Conservation (phyloP, 257 asterid genomes). For the Nicotiana tabacum region DNA sequence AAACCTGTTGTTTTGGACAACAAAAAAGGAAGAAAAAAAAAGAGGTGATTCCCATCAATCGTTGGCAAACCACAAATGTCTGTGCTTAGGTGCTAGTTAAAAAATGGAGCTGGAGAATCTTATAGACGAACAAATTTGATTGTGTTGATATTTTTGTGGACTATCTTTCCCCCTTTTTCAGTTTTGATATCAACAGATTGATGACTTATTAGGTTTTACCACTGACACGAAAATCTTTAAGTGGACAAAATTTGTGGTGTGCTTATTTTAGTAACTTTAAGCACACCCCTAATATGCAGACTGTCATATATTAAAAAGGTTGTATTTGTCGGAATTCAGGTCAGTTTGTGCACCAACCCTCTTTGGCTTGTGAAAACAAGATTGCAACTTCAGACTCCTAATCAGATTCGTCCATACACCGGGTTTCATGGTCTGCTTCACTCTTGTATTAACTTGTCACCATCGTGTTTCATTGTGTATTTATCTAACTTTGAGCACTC, state of each 20-base stretch:
- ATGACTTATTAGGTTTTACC: background rate
- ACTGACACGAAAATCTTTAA: background rate
- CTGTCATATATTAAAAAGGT: background rate
- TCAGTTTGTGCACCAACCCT: constrained; percentile 80
- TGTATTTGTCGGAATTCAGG: constrained; percentile 39
- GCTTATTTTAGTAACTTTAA: background rate
- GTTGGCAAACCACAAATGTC: background rate
- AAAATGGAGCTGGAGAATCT: background rate
- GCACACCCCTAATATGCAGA: background rate
- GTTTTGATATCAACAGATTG: background rate
- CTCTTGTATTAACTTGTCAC: constrained; percentile 16
- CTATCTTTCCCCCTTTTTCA: background rate
- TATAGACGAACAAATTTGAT: background rate
- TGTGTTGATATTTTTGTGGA: background rate
- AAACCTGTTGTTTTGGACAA: background rate
- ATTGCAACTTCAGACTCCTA: constrained; percentile 94
- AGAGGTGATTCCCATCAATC: background rate
- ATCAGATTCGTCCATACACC: constrained; percentile 61
- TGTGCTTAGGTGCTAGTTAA: background rate
- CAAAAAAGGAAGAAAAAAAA: background rate
- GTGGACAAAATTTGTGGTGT: background rate
- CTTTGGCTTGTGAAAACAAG: constrained; percentile 97
- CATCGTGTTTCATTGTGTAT: constrained; percentile 1
- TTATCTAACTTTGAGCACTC: background rate
- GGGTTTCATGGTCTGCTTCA: constrained; percentile 80